A percentile compares a stretch with the other conserved stretches of the same genome.
These are phyloP conservation scores for Nakataea oryzae DNA, from an alignment of 2,329 filamentous ascomycete species.

Conservation along the genomic window DNA sequence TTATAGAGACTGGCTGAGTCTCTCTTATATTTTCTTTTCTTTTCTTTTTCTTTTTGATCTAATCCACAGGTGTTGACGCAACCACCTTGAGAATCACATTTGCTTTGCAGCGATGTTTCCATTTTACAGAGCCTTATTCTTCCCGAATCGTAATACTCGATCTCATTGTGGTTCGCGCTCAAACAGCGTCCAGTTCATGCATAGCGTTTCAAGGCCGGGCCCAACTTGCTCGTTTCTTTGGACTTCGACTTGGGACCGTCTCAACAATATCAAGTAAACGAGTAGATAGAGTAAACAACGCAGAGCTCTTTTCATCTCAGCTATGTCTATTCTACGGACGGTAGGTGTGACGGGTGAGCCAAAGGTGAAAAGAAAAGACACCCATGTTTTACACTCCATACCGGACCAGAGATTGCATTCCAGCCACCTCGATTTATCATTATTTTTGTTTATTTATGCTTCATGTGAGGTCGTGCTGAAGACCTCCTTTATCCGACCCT, in stretches of 20 bases:
- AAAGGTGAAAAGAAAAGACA: background rate
- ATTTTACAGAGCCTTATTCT: background rate
- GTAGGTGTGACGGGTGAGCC: background rate
- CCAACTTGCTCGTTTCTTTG: background rate
- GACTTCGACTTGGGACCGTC: background rate
- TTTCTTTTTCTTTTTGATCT: background rate
- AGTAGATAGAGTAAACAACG: background rate
- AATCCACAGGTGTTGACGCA: background rate
- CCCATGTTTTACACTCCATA: background rate
- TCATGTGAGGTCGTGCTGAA: background rate
- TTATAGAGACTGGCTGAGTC: background rate
- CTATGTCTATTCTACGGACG: background rate
- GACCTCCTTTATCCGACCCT: background rate
- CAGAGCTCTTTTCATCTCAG: background rate
- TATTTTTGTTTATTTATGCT: conserved; percentile 1
- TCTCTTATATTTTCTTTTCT: background rate
- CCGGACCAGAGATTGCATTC: conserved; percentile 10
- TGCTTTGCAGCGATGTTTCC: background rate
- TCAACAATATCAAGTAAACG: too few species aligned
- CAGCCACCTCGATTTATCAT: background rate
- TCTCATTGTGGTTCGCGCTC: background rate
- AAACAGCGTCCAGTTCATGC: too few species aligned
- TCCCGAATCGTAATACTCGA: background rate
- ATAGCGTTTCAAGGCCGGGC: background rate
- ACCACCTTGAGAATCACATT: background rate